Evolutionary conservation across 805 yeast genomes (phyloP), one percentile per base, ranked within the genome.

Genomic region (Spathaspora passalidarum): DNA sequence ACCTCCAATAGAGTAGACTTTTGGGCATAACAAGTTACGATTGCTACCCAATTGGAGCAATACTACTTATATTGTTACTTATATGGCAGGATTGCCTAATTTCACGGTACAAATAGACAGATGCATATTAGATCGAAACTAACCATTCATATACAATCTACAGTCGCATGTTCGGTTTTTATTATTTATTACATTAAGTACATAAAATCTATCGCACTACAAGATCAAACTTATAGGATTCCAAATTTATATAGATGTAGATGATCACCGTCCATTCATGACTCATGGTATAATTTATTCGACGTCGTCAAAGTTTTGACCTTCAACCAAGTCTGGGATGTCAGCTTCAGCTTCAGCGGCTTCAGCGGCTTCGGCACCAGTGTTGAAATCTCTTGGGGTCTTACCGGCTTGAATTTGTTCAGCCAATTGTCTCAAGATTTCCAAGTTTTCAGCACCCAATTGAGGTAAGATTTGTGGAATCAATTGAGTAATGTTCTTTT

Each of bases 381-480:
- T 77, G 54, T 68, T 73, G 51, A 66, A 74, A 53, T 69, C 76
- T 39, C 65, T 67, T 41, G 75, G 80, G 44, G 74, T 74, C 59
- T 71, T 78, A 50, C 76, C 82, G 47, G 74, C 73, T 77, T 88
- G 91, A 71, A 88, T 73, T 71, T 87, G 91, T 73, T 87, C 87
- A 53, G 97, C 97, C 70, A 92, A 79, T 75, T 85, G 80, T 68
- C 88, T 84, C 72, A 92, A 80, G 72, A 88, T 84, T 67, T 85
- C 87, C 68, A 89, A 82, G 75, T 94, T 88, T 73, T 92, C 98
- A 58, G 96, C 88, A 65, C 97, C 96, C 75, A 92, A 81, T 79
- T 91, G 97, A 61, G 96, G 91, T 67, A 92, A 82, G 73, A 92
- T 89, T 72, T 82, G 86, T 63, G 98, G 98, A 60, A 92, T 81